These are phyloP conservation scores for Durio zibethinus DNA, from an alignment of 345 rosid genomes.

Conservation along the genomic window DNA sequence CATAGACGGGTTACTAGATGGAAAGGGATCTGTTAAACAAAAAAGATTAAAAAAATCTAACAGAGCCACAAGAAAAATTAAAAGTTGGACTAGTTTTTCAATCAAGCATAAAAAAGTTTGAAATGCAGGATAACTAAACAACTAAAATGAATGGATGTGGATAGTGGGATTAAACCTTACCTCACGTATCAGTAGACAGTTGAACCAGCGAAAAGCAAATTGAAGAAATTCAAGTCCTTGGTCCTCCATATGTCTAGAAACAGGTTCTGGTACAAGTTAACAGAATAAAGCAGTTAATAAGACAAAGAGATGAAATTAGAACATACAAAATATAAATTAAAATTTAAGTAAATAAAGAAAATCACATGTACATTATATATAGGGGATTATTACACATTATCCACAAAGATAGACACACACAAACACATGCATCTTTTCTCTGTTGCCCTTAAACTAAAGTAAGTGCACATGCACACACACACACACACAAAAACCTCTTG, in stretches of 20 bases:
- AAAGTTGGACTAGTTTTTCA: not conserved
- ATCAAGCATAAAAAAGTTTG: not conserved
- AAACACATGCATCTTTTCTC: not conserved
- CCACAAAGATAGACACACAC: not conserved
- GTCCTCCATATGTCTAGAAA: conserved; percentile 91
- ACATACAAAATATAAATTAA: not conserved
- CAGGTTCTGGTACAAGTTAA: conserved; percentile 61
- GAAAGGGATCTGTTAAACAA: conserved; percentile 67
- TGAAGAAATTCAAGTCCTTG: conserved; percentile 98
- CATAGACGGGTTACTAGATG: conserved; percentile 80
- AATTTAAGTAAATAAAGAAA: not conserved
- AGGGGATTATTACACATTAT: not conserved
- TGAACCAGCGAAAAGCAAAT: conserved; percentile 98
- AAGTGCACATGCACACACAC: too few species aligned
- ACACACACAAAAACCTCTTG: not conserved
- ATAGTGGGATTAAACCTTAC: conserved; percentile 32
- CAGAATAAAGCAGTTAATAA: conserved; percentile 4
- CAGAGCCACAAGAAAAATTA: not conserved
- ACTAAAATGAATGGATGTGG: not conserved
- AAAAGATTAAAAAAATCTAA: conserved; percentile 12
- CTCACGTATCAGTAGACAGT: conserved; percentile 96
- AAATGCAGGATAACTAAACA: not conserved
- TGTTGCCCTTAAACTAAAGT: not conserved
- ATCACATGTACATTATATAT: not conserved
- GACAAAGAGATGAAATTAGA: conserved; percentile 9